Percentiles rank a stretch among this genome's conserved stretches.
These are phyloP conservation scores for Myriosclerotinia curreyana DNA, from an alignment of 2,329 filamentous ascomycete genomes.

Conservation along the genomic window DNA sequence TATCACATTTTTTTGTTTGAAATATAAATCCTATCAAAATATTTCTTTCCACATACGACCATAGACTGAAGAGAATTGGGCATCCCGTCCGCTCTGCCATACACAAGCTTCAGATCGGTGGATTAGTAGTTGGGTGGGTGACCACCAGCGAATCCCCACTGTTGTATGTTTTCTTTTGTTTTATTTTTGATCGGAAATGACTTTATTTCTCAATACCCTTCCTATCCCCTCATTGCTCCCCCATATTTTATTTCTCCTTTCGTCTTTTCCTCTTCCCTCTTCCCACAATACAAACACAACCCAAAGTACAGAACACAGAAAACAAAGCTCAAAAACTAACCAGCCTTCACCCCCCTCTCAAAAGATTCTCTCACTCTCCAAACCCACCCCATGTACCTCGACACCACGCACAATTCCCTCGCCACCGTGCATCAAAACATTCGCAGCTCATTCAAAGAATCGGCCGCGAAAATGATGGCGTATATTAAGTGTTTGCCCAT, in stretches of 20 bases:
- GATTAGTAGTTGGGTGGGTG: conserved; percentile 21
- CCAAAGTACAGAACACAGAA: no score
- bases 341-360: not conserved
- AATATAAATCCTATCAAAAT: not conserved
- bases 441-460: conserved; percentile 69
- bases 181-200: not conserved
- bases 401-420: conserved; percentile 72
- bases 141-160: conserved; percentile 20
- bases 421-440: conserved; percentile 71
- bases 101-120: conserved; percentile 21
- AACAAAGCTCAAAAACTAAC: no score
- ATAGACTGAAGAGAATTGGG: conserved; percentile 21
- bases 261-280: no score
- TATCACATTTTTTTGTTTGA: not conserved
- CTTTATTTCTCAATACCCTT: not conserved
- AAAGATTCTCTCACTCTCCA: conserved; percentile 75
- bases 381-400: conserved; percentile 78
- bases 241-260: not conserved
- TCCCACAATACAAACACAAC: not conserved
- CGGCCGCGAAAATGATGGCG: conserved; percentile 71
- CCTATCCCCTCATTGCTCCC: no score
- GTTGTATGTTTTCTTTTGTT: not conserved
- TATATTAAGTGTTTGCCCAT: conserved; percentile 58
- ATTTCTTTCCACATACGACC: not conserved
- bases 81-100: conserved; percentile 20